Evolutionary conservation across 2,329 filamentous ascomycete genomes (phyloP).

Genomic region (Fusarium torulosum): DNA sequence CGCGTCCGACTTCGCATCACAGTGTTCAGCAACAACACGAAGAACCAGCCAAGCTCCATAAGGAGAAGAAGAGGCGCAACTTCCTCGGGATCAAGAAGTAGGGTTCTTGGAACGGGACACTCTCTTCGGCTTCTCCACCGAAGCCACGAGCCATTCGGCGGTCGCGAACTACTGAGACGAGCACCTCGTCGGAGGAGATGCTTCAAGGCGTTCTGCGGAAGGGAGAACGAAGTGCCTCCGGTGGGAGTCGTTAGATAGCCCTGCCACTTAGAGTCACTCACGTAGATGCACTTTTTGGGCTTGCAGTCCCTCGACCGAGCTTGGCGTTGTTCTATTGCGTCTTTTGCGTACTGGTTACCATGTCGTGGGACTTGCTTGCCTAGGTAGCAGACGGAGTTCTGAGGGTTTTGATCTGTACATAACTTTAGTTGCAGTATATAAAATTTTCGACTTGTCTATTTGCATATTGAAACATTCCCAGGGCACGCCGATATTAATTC

Average conservation of each 20-base stretch:
- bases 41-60: conserved; percentile 60
- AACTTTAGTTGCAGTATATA: conserved; percentile 32
- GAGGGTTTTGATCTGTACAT: conserved; percentile 19
- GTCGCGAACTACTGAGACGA: conserved; percentile 32
- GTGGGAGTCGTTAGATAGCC: not conserved
- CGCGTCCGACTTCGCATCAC: conserved; percentile 35
- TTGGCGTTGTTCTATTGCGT: conserved; percentile 35
- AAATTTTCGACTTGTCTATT: conserved; percentile 6
- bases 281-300: conserved; percentile 16
- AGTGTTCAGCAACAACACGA: conserved; percentile 35
- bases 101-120: conserved; percentile 48
- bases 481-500: not conserved
- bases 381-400: not conserved
- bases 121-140: conserved; percentile 27
- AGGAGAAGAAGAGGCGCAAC: conserved; percentile 73
- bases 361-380: conserved; percentile 9
- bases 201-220: not conserved
- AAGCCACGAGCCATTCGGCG: conserved; percentile 16
- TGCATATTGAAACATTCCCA: not conserved
- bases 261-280: conserved; percentile 2
- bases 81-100: conserved; percentile 72
- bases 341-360: conserved; percentile 26
- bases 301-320: conserved; percentile 34
- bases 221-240: conserved; percentile 15
- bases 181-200: conserved; percentile 26